Percentiles rank a stretch among this genome's conserved stretches.
Evolutionary conservation across 2,329 filamentous ascomycete genomes (phyloP).

Genomic region (Ascochyta fabae): DNA sequence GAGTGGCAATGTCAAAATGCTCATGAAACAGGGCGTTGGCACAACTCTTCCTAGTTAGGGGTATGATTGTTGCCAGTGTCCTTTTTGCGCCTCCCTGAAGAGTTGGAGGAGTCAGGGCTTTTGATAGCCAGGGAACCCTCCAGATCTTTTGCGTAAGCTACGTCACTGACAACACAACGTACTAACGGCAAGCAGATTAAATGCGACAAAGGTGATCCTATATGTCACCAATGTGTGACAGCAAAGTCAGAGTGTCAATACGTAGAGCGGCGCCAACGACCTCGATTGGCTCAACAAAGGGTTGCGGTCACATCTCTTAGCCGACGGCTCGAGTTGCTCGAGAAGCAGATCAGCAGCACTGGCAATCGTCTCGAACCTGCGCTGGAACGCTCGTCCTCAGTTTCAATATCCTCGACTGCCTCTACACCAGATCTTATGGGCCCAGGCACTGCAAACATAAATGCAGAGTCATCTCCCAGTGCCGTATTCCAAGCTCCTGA

Average conservation of each 20-base stretch:
- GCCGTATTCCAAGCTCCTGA: neutral
- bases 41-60: neutral
- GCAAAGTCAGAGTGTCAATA: slow-evolving; percentile 36
- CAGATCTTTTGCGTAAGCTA: neutral
- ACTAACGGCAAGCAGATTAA: slow-evolving; percentile 28
- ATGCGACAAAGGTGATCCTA: slow-evolving; percentile 34
- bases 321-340: slow-evolving; percentile 33
- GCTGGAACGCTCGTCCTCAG: slow-evolving; percentile 7
- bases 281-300: slow-evolving; percentile 32
- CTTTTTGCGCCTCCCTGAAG: neutral
- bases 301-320: slow-evolving; percentile 28
- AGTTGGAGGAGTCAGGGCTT: neutral
- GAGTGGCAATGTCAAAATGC: too few relatives aligned
- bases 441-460: too few relatives aligned
- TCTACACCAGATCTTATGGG: neutral
- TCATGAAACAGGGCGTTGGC: neutral
- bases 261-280: slow-evolving; percentile 35
- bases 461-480: neutral
- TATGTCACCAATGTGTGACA: slow-evolving; percentile 36
- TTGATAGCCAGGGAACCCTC: neutral
- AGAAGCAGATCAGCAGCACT: slow-evolving; percentile 27
- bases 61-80: neutral
- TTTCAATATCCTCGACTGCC: neutral
- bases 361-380: neutral
- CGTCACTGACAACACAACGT: neutral